phyloP scores from a whole-genome alignment of 108 stramenopile species.

The Skeletonema marinoi region DNA sequence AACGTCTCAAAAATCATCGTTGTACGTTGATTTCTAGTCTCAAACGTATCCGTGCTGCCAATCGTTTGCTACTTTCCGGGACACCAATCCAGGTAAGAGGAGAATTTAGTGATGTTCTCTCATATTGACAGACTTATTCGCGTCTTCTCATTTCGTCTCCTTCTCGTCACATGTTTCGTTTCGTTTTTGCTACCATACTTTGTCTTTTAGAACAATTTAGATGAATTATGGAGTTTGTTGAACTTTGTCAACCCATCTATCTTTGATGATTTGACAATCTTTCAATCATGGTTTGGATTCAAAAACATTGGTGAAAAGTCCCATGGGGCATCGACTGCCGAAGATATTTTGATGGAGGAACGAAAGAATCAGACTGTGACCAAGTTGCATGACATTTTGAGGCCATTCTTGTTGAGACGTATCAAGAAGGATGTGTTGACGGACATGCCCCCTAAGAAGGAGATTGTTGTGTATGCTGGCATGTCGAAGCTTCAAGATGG shows the following conservation, averaged over 20 bases:
- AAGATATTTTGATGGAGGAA: constrained; percentile 88
- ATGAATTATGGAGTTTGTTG: constrained; percentile 97
- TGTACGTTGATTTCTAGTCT: constrained; percentile 92
- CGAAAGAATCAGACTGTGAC: constrained; percentile 89
- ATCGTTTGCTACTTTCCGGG: constrained; percentile 92
- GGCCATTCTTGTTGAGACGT: constrained; percentile 95
- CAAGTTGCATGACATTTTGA: constrained; percentile 97
- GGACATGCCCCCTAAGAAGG: constrained; percentile 95
- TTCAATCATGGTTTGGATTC: constrained; percentile 98
- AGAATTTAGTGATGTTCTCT: constrained; percentile 34
- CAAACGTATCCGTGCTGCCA: constrained; percentile 82
- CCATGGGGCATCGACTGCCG: constrained; percentile 84
- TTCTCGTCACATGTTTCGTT: too few relatives aligned
- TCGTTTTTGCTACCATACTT: neutral
- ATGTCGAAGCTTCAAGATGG: constrained; percentile 91
- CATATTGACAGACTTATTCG: neutral
- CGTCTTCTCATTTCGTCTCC: neutral
- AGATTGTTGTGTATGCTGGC: constrained; percentile 94
- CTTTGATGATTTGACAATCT: constrained; percentile 96
- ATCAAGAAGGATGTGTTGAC: constrained; percentile 92
- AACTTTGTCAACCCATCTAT: constrained; percentile 99
- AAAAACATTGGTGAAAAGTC: constrained; percentile 94
- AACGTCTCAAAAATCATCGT: constrained; percentile 96
- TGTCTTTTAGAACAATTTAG: constrained; percentile 57
- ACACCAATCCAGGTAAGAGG: constrained; percentile 92